Evolutionary conservation across 257 asterid genomes (phyloP), one percentile per base, ranked within the genome.

Genomic region (Paulownia fortunei): DNA sequence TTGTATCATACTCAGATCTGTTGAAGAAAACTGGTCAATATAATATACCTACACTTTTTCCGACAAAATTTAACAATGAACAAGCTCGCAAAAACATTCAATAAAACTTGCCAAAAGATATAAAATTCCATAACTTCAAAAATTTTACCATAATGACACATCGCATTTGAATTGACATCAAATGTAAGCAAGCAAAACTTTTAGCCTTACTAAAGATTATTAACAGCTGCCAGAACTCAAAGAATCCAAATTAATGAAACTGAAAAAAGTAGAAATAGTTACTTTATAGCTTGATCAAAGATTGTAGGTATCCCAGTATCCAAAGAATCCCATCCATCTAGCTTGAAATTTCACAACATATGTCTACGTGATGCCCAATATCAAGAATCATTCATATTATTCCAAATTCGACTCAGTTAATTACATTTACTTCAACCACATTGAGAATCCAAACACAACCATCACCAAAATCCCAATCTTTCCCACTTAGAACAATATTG

Each of bases 1-100:
- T 87, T 0, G 99, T 96, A 84, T 93, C 99, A 80, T 93, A 96
- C 89, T 96, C 99, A 10, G 97, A 93, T 87, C 99, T 96, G 88
- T 63, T 58, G 12, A 74, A 81, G 39, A 65, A 69, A 51, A 74
- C 61, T 16, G 63, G 41, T 62, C 74, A 65, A 74, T 44, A 41
- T 36, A 54, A 37, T 4, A 71, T 16, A 65, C 23, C 49, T 34
- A 51, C 69, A 4, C 2, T 13, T 24, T 65, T 10, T 13, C 39
- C 64, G 30, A 34, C 36, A 39, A 7, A 68, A 54, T 4, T 24
- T 11, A 77, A 18, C 19, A n/a, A n/a, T n/a, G n/a, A 71, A n/a
- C 44, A 41, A 72, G 66, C 77, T 51, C 51, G 69, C 15, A n/a
- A 79, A 0, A 55, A 54, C 12, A 66, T 18, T 61, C 46, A 46